These are phyloP conservation scores for Seiridium unicorne DNA, from an alignment of 2,329 filamentous ascomycete species.

Conservation along the genomic window DNA sequence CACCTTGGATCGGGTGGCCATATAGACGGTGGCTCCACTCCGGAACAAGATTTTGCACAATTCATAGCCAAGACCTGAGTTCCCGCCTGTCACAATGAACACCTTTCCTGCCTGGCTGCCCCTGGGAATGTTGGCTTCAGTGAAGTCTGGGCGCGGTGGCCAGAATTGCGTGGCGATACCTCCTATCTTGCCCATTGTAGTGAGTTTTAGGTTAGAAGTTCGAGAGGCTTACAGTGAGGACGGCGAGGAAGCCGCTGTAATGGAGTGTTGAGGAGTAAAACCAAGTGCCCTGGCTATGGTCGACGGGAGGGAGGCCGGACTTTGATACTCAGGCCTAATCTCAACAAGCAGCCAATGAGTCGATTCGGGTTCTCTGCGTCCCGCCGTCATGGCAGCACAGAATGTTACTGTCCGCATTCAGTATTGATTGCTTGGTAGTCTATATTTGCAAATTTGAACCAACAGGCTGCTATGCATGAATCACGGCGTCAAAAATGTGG, in stretches of 20 bases:
- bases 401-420: no score
- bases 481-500: no score
- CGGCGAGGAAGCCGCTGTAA: background rate
- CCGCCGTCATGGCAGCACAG: no score
- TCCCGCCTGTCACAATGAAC: slow-evolving; percentile 20
- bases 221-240: background rate
- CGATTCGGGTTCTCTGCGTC: no score
- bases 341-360: no score
- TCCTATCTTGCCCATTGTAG: background rate
- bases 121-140: slow-evolving; percentile 6
- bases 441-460: no score
- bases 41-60: slow-evolving; percentile 12
- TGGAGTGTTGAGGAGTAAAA: no score
- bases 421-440: no score
- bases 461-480: no score
- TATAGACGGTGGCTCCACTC: slow-evolving; percentile 6
- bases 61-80: slow-evolving; percentile 18
- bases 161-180: background rate
- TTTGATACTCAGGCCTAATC: no score
- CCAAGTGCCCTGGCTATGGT: no score
- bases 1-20: slow-evolving; percentile 5
- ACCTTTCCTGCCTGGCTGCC: slow-evolving; percentile 15
- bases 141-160: slow-evolving; percentile 8
- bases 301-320: no score
- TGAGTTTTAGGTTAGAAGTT: background rate